Evolutionary conservation across 1,284 basidiomycete species (phyloP), one percentile per base, ranked within the genome.

Genomic region (Cystobasidium slooffiae): DNA sequence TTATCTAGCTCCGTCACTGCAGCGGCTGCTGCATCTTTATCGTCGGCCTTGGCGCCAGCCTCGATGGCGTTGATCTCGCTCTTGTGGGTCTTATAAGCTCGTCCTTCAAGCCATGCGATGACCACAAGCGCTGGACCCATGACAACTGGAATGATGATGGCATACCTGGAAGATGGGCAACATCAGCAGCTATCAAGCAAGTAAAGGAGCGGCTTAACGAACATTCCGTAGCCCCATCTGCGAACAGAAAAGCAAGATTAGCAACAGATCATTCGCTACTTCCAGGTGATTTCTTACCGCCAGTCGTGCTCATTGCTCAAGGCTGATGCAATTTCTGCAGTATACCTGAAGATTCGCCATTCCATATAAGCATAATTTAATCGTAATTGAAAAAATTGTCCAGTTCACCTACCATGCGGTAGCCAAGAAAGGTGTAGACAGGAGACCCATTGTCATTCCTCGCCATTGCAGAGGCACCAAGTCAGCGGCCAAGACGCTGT

Each of bases 71-170:
- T 20, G 8, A 0, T 20, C 3, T 47, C 44, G 10, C 44, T n/a
- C 6, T 41, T 22, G 31, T 62, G 59, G 6, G 41, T 22, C 7
- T 65, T 64, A 10, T 53, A 20, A 3, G 75, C 75, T 24, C 66
- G 63, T 18, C 62, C 67, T 18, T 79, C 76, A 55, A 79, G 76
- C 49, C 65, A 76, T 51, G 75, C 73, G 24, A 79, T 72, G 41
- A 64, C n/a, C 16, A 24, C 12, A 52, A 75, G 51, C 0, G 75
- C 75, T 0, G 78, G 78, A 0, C 52, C 24, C 65, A 76, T 75
- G 49, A 75, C 43, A 59, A 77, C 74, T 20, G 76, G 73, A n/a
- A 72, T 62, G 59, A 78, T 76, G 68, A 76, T 76, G 18, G 70
- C 74, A 53, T 68, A 78, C 76, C 31, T 31, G 31, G 31, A 31